Conservation (phyloP, 768 basidiomycete species). For the Phylloporus rhodoxanthus region DNA sequence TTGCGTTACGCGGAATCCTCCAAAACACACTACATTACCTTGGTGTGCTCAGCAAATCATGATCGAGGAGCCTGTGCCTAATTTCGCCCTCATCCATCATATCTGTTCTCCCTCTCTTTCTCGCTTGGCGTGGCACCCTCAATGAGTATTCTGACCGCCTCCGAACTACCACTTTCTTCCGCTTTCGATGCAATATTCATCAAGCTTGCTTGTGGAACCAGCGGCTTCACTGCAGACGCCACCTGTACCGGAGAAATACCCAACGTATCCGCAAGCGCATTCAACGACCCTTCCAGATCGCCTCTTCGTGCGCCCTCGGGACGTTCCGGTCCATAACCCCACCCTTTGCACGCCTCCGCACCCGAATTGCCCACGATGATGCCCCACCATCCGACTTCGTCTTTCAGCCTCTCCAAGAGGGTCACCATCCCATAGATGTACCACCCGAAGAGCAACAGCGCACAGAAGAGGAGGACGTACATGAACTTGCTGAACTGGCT, state of each 20-base stretch:
- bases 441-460: conserved; percentile 40
- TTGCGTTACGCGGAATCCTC: not conserved
- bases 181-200: conserved; percentile 42
- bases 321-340: conserved; percentile 1
- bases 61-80: too few relatives aligned
- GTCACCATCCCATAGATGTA: conserved; percentile 45
- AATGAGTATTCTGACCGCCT: conserved; percentile 35
- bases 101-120: not conserved
- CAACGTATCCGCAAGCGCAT: conserved; percentile 54
- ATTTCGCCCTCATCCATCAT: not conserved
- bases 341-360: not conserved
- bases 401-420: conserved; percentile 41
- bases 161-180: conserved; percentile 41
- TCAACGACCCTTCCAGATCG: conserved; percentile 51
- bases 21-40: too few relatives aligned
- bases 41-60: too few relatives aligned
- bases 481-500: conserved; percentile 36
- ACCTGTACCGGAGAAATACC: conserved; percentile 58
- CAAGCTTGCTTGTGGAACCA: conserved; percentile 57
- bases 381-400: conserved; percentile 58
- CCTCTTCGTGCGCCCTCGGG: not conserved
- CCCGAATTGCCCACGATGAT: conserved; percentile 4
- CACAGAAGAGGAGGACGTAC: conserved; percentile 41
- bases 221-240: conserved; percentile 54
- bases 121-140: conserved; percentile 7